Base-by-base conservation (phyloP, 2,329 filamentous ascomycete genomes). In the Diplocarpon mali region DNA sequence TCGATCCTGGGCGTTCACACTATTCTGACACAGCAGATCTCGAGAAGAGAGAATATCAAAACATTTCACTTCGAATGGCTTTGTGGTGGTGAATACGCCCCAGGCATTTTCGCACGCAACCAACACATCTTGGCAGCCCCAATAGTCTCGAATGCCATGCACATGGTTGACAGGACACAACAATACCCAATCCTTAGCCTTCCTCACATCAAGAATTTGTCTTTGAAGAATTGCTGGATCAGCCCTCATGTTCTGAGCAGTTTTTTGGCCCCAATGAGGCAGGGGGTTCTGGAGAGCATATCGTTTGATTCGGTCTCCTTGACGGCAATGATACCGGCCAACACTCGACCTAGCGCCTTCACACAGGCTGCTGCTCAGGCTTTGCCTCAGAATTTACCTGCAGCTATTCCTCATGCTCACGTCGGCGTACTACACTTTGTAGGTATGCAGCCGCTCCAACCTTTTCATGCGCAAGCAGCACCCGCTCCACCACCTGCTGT, bases 171-270 rank as follows among this genome's bases (percentile, higher is more conserved):
- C 24, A 53, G 56, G 38, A 17, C 29, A 14, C 29, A 49, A 6
- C n/a, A 45, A 7, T 35, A 47, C 13, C 30, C 39, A 2, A 46
- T 78, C 5, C 57, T 80, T n/a, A 59, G 60, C 1, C 68, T 86
- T 36, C 74, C 73, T 2, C 61, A 74, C 53, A 60, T 85, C 17
- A 66, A 75, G 48, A 66, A 76, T 40, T 60, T 86, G 2, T 78
- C 72, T 0, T 64, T 85, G 8, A 75, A 75, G 53, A 85, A 85
- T 54, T 84, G 80, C 62, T 85, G 80, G 79, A 65, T 77, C 11
- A 72, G 72, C 2, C 80, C 81, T 0, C 65, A 71, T 34, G 67
- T 77, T 1, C 66, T 85, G 28, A 56, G 70, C 28, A 64, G 68
- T 10, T 67, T 79, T 41, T 63, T 79, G 46, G 63, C 64, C 2